Evolutionary conservation across 495 filamentous ascomycete genomes (phyloP).

Genomic region (Astrocystis sublimbata): DNA sequence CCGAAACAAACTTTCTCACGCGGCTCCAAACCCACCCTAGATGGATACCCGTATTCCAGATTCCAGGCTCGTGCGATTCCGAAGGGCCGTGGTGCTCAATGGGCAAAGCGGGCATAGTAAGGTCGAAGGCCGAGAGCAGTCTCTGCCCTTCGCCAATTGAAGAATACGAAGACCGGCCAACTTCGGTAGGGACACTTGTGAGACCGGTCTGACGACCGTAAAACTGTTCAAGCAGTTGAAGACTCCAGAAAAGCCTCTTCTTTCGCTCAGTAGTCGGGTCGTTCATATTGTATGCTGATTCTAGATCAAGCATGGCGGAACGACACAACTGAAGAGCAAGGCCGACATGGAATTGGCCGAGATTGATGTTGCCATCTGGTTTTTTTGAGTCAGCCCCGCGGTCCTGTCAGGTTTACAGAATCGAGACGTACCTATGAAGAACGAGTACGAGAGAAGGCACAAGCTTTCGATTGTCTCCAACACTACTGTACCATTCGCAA

Average conservation of each 20-base stretch:
- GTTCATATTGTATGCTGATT: conserved; percentile 36
- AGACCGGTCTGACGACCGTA: conserved; percentile 47
- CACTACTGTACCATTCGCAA: conserved; percentile 49
- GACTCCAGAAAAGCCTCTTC: conserved; percentile 48
- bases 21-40: conserved; percentile 51
- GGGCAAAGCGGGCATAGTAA: conserved; percentile 40
- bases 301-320: conserved; percentile 45
- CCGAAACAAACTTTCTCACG: conserved; percentile 42
- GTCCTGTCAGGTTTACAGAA: background rate
- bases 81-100: conserved; percentile 40
- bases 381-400: background rate
- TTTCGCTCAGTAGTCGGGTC: conserved; percentile 41
- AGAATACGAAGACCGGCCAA: conserved; percentile 36
- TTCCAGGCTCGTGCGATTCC: conserved; percentile 36
- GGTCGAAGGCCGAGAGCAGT: conserved; percentile 14
- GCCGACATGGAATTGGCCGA: conserved; percentile 47
- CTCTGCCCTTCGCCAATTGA: conserved; percentile 24
- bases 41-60: conserved; percentile 46
- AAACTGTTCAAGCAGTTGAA: conserved; percentile 44
- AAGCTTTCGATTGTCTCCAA: conserved; percentile 49
- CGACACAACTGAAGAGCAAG: conserved; percentile 48
- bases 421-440: conserved; percentile 41
- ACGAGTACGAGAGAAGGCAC: conserved; percentile 46
- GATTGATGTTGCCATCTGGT: conserved; percentile 45
- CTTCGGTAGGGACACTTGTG: conserved; percentile 37